Evolutionary conservation across 805 yeast genomes (phyloP), one percentile per base, ranked within the genome.

Genomic region (Hanseniaspora lindneri): DNA sequence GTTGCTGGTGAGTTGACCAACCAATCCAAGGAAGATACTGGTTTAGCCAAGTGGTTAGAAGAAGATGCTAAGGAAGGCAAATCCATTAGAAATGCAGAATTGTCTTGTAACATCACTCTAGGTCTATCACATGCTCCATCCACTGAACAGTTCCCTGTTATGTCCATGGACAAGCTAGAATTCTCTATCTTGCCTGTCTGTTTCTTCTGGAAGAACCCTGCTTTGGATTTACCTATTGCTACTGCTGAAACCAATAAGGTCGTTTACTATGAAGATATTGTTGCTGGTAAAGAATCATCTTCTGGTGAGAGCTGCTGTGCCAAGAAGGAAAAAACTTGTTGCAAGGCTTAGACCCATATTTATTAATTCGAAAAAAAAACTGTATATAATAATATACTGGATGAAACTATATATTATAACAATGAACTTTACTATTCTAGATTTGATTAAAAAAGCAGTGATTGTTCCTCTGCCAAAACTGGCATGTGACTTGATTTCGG

Each of bases 1-100:
- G 86, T 88, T 44, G 88, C 87, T 51, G 94, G 94, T 63, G 88
- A 81, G 61, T 82, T 83, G 70, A 83, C 94, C 53, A 83, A 83
- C 65, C 94, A 83, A 67, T 80, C 88, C 14, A 72, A 73, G 51
- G 58, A 40, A 3, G 92, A 82, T 62, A 74, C 82, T 23, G 94
- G 92, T 60, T 61, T 83, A 47, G 79, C 77, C 32, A 69, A 63
- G 37, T 83, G 87, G 81, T 83, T 83, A 33, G 48, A 44, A 29
- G 48, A 44, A 29, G 72, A 79, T 58, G 80, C 82, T 54, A 63
- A 66, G 43, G 87, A 80, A 52, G 48, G 25, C 9, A 44, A 44
- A 13, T 60, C 66, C 30, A 85, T 82, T 30, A 79, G 88, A 74
- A 75, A 82, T 63, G 79, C 79, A 17, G 88, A 83, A 56, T 62